Evolutionary conservation across 139 green algal genomes (phyloP).

Genomic region (Chlamydomonas applanata): DNA sequence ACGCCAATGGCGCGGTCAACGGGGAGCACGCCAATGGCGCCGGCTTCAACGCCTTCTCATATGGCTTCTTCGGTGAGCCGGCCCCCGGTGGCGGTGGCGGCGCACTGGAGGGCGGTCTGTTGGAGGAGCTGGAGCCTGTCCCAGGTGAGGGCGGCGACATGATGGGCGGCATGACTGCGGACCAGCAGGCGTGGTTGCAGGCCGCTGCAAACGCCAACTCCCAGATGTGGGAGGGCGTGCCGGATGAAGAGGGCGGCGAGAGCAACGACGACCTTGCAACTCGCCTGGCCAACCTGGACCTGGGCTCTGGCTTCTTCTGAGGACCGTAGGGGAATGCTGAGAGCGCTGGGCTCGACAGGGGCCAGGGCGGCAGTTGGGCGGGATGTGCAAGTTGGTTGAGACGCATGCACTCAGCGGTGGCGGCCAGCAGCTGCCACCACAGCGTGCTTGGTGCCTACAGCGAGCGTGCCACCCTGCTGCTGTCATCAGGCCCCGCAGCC

Average conservation of each 20-base stretch:
- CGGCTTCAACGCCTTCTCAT: conserved; percentile 43
- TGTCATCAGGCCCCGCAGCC: no score
- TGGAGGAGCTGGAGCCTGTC: conserved; percentile 23
- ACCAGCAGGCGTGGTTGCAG: conserved; percentile 19
- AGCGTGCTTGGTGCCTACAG: no score
- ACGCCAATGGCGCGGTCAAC: background rate
- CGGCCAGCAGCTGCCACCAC: no score
- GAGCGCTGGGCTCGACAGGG: no score
- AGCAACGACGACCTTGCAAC: conserved; percentile 32
- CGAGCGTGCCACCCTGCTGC: no score
- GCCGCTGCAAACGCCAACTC: conserved; percentile 23
- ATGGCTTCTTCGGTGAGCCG: conserved; percentile 47
- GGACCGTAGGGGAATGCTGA: no score
- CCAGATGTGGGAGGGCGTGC: conserved; percentile 17
- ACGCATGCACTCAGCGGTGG: no score
- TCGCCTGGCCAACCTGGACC: conserved; percentile 39
- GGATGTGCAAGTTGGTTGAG: no score
- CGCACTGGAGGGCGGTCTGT: conserved; percentile 16
- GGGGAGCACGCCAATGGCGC: background rate
- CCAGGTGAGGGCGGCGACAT: background rate
- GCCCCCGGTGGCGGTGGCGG: conserved; percentile 13
- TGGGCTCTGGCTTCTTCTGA: conserved; percentile 42
- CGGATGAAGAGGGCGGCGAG: conserved; percentile 23
- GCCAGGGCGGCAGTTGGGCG: no score
- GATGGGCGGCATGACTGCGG: background rate